These are phyloP conservation scores for Tricholomella constricta DNA, from an alignment of 768 basidiomycete species.

Conservation along the genomic window DNA sequence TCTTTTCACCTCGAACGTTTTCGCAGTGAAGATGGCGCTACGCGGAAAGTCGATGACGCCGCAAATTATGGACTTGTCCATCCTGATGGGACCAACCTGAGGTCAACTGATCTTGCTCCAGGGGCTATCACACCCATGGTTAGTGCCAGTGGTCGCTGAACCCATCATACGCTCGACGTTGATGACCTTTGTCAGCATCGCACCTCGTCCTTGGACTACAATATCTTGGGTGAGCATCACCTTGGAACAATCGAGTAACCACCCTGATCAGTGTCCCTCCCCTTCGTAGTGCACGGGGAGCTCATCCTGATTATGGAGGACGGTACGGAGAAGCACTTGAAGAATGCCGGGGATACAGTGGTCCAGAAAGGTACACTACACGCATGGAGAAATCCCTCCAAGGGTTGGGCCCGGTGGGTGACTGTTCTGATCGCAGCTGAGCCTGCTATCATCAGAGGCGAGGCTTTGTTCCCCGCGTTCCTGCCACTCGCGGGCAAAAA, in stretches of 20 bases:
- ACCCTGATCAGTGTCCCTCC: not conserved
- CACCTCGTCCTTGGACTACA: slow-evolving; percentile 62
- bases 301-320: slow-evolving; percentile 58
- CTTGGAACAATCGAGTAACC: not conserved
- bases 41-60: slow-evolving; percentile 38
- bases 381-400: slow-evolving; percentile 61
- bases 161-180: not conserved
- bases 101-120: slow-evolving; percentile 57
- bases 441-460: slow-evolving; percentile 49
- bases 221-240: slow-evolving; percentile 49
- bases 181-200: slow-evolving; percentile 36
- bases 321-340: slow-evolving; percentile 52
- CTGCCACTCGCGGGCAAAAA: not conserved
- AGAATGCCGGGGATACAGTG: slow-evolving; percentile 57
- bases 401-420: slow-evolving; percentile 52
- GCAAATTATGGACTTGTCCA: slow-evolving; percentile 45
- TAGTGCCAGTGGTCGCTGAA: not conserved
- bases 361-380: slow-evolving; percentile 62
- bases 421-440: slow-evolving; percentile 56
- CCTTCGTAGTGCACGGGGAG: slow-evolving; percentile 50
- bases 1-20: not conserved
- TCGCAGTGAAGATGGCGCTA: slow-evolving; percentile 53
- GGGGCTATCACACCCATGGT: slow-evolving; percentile 53
- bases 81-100: slow-evolving; percentile 47
- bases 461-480: slow-evolving; percentile 37